phyloP scores from a whole-genome alignment of 2,329 filamentous ascomycete species.

The Remersonia thermophila region DNA sequence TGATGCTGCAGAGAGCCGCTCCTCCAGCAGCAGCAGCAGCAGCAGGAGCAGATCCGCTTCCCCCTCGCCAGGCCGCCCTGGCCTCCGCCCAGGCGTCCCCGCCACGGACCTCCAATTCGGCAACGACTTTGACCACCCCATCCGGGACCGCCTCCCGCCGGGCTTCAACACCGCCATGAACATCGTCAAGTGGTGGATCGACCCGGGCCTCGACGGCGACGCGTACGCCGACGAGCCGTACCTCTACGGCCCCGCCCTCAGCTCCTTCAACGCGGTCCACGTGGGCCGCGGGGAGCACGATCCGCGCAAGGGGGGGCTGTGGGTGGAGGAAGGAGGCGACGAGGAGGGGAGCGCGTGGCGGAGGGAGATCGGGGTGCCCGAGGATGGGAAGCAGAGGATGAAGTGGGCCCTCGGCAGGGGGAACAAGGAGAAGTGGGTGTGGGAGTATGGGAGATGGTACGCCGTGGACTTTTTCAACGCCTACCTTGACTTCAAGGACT shows the following conservation, averaged over 20 bases:
- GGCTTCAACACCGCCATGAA: slow-evolving; percentile 76
- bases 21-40: no score
- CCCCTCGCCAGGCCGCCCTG: no score
- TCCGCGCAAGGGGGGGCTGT: slow-evolving; percentile 36
- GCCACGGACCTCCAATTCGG: slow-evolving; percentile 75
- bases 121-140: slow-evolving; percentile 89
- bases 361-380: slow-evolving; percentile 36
- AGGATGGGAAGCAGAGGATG: slow-evolving; percentile 39
- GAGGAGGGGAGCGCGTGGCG: slow-evolving; percentile 39
- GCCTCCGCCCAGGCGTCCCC: slow-evolving; percentile 49
- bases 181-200: slow-evolving; percentile 81
- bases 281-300: slow-evolving; percentile 45
- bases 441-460: slow-evolving; percentile 41
- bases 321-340: slow-evolving; percentile 55
- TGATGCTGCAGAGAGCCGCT: no score
- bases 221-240: slow-evolving; percentile 77
- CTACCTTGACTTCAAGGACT: slow-evolving; percentile 72
- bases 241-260: slow-evolving; percentile 71
- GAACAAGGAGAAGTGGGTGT: slow-evolving; percentile 41
- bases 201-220: slow-evolving; percentile 83
- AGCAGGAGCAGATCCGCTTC: no score
- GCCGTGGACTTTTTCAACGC: slow-evolving; percentile 72
- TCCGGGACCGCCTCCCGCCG: slow-evolving; percentile 72
- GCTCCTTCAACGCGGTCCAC: slow-evolving; percentile 65
- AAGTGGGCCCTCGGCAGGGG: slow-evolving; percentile 43